A percentile compares a stretch with the other conserved stretches of the same genome.
Evolutionary conservation across 768 basidiomycete genomes (phyloP).

Genomic region (Lactarius trivialis): DNA sequence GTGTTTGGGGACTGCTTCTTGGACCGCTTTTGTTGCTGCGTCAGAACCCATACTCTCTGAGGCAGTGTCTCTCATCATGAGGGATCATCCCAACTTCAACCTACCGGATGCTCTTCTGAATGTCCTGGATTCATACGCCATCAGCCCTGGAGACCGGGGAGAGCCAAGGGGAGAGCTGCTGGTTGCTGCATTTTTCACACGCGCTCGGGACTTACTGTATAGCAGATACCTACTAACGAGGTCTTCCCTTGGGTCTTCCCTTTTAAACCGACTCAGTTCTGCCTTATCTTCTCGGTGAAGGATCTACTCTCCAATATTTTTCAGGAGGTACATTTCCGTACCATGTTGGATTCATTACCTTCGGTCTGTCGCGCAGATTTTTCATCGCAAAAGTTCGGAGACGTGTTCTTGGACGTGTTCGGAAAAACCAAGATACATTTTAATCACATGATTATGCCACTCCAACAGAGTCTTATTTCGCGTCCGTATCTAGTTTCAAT

Average conservation of each 20-base stretch:
- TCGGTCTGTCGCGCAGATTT: not conserved
- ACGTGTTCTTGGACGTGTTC: not conserved
- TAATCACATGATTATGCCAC: not conserved
- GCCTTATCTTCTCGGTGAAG: not conserved
- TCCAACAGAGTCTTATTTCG: not conserved
- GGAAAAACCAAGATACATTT: not conserved
- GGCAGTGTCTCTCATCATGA: not conserved
- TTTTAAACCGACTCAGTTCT: not conserved
- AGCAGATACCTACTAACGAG: no score
- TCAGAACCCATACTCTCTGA: slow-evolving; percentile 4
- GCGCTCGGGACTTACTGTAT: not conserved
- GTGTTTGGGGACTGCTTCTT: no score
- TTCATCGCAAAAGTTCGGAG: not conserved
- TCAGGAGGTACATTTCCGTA: not conserved
- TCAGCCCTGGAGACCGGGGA: not conserved
- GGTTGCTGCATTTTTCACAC: not conserved
- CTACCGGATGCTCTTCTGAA: not conserved
- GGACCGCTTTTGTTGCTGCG: not conserved
- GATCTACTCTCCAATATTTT: not conserved
- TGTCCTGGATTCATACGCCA: not conserved
- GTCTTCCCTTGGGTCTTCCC: no score
- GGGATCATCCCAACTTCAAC: not conserved
- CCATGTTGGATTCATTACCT: not conserved
- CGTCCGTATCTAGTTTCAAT: not conserved
- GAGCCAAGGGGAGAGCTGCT: not conserved